A percentile compares a stretch with the other conserved stretches of the same genome.
These are phyloP conservation scores for Fusarium sp. DNA, from an alignment of 2,329 filamentous ascomycete species.

Conservation along the genomic window DNA sequence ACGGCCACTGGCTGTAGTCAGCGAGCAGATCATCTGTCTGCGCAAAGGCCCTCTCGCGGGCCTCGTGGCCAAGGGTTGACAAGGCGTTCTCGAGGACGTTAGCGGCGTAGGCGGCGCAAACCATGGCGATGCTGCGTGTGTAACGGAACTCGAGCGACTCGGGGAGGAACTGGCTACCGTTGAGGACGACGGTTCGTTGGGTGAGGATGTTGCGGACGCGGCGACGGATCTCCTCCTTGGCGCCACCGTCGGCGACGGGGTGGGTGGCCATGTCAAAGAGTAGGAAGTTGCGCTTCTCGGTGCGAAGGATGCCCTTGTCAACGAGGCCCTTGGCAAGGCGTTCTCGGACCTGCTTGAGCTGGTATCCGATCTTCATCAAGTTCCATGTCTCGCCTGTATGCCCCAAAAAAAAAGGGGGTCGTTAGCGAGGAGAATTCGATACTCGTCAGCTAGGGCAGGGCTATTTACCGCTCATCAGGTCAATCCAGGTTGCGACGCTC, in stretches of 20 bases:
- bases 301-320: slow-evolving; percentile 97
- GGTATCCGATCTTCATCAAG: slow-evolving; percentile 99
- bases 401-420: slow-evolving; percentile 36
- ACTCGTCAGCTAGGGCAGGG: slow-evolving; percentile 23
- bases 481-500: slow-evolving; percentile 99
- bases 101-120: slow-evolving; percentile 96
- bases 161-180: slow-evolving; percentile 87
- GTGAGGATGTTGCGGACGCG: slow-evolving; percentile 93
- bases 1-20: slow-evolving; percentile 98
- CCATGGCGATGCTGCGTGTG: slow-evolving; percentile 91
- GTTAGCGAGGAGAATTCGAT: slow-evolving; percentile 28
- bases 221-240: slow-evolving; percentile 96
- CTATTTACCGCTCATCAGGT: slow-evolving; percentile 91
- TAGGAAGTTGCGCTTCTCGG: slow-evolving; percentile 99
- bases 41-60: slow-evolving; percentile 92
- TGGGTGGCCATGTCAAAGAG: slow-evolving; percentile 99
- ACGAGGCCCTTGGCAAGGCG: slow-evolving; percentile 96
- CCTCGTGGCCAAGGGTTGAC: slow-evolving; percentile 91
- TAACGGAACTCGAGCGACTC: slow-evolving; percentile 96
- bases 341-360: slow-evolving; percentile 98
- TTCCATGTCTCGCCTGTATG: slow-evolving; percentile 97
- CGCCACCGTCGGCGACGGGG: slow-evolving; percentile 93
- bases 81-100: slow-evolving; percentile 99
- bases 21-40: slow-evolving; percentile 96
- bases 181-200: slow-evolving; percentile 92